These are phyloP conservation scores for Podaxis mareebaensis DNA, from an alignment of 768 basidiomycete species.

Conservation along the genomic window DNA sequence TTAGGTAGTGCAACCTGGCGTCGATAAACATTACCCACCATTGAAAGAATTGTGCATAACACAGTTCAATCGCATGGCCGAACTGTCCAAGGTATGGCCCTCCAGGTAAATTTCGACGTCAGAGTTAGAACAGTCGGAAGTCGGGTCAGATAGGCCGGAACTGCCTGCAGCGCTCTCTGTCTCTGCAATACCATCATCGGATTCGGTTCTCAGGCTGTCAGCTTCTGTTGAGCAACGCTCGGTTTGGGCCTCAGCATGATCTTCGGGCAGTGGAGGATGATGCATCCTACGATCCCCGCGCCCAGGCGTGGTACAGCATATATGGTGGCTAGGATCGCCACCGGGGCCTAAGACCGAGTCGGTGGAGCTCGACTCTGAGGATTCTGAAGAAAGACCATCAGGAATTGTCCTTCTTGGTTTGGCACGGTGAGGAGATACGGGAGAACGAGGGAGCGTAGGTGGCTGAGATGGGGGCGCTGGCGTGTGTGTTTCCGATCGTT, in stretches of 20 bases:
- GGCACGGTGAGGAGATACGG: conserved; percentile 12
- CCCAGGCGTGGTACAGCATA: background rate
- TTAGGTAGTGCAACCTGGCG: background rate
- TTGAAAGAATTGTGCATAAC: conserved; percentile 13
- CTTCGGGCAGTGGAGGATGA: background rate
- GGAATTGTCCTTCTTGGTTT: conserved; percentile 6
- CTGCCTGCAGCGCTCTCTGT: conserved; percentile 11
- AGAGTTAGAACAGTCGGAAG: conserved; percentile 18
- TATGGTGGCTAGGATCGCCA: background rate
- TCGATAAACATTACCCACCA: conserved; percentile 14
- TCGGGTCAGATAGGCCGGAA: conserved; percentile 8
- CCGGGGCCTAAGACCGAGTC: background rate
- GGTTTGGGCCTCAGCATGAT: background rate
- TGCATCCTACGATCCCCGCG: conserved; percentile 1
- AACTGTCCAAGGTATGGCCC: conserved; percentile 32
- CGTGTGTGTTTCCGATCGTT: background rate
- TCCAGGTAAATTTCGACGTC: conserved; percentile 39
- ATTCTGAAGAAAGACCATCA: conserved; percentile 1
- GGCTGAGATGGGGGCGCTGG: background rate
- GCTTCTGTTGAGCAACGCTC: background rate
- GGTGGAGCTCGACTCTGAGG: background rate
- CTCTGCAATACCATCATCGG: conserved; percentile 2
- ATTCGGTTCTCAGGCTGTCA: conserved; percentile 5
- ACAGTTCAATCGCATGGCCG: conserved; percentile 26
- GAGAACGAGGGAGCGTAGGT: conserved; percentile 1